A percentile compares a stretch with the other conserved stretches of the same genome.
Conservation (phyloP, 352 stramenopile genomes). For the Pythium rhizo-oryzae region DNA sequence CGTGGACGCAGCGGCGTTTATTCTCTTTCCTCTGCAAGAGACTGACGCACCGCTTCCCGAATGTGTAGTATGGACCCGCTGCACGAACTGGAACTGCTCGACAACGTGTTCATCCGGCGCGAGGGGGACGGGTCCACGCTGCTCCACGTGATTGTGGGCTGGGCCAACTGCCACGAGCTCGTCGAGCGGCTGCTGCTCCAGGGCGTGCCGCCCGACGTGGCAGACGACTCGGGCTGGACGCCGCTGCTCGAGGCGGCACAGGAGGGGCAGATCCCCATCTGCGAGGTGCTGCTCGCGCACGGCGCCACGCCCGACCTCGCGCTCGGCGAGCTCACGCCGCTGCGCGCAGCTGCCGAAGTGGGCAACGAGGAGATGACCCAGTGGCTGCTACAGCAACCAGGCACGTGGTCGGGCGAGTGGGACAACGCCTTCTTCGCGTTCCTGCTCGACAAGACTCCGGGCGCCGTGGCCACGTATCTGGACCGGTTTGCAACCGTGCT, state of each 20-base stretch:
- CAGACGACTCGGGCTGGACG: conserved; percentile 57
- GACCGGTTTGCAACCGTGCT: conserved; percentile 52
- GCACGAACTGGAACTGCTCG: conserved; percentile 33
- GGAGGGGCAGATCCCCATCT: conserved; percentile 56
- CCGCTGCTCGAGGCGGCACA: conserved; percentile 64
- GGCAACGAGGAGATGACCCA: conserved; percentile 56
- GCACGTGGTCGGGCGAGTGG: conserved; percentile 42
- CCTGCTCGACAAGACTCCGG: conserved; percentile 56
- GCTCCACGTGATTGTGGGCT: conserved; percentile 56
- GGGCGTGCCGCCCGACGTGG: conserved; percentile 38
- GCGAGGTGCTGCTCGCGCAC: conserved; percentile 44
- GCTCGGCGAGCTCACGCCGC: conserved; percentile 41
- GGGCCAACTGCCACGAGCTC: conserved; percentile 57
- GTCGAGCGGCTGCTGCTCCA: conserved; percentile 43
- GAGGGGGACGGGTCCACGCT: conserved; percentile 56
- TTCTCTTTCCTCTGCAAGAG: too few species aligned
- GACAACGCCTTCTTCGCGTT: conserved; percentile 54
- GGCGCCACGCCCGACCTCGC: conserved; percentile 47
- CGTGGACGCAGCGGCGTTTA: conserved; percentile 5
- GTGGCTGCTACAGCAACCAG: conserved; percentile 48
- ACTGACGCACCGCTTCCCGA: too few species aligned
- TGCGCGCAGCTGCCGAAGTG: conserved; percentile 54
- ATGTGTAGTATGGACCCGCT: conserved; percentile 41
- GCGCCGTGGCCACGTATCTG: conserved; percentile 43
- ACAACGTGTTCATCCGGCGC: conserved; percentile 33